Percentiles rank a stretch among this genome's conserved stretches.
Conservation (phyloP, 2,329 filamentous ascomycete genomes). For the Cladophialophora yegresii region DNA sequence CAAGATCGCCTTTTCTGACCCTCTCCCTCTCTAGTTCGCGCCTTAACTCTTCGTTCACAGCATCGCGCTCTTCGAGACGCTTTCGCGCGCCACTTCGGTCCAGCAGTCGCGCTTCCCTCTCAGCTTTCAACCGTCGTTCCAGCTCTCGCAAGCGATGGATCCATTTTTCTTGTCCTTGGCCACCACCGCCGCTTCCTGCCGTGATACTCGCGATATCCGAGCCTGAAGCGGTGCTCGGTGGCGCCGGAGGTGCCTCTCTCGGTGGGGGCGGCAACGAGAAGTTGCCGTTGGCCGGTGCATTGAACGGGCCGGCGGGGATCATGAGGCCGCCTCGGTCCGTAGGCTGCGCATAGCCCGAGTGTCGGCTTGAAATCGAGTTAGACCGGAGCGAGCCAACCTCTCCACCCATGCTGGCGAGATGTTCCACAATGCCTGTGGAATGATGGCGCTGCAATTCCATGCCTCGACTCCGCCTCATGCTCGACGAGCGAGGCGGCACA, state of each 20-base stretch:
- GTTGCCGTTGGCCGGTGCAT: constrained; percentile 34
- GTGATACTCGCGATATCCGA: constrained; percentile 31
- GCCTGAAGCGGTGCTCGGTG: constrained; percentile 30
- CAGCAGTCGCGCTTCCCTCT: constrained; percentile 80
- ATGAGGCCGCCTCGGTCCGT: constrained; percentile 30
- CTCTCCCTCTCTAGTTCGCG: constrained; percentile 64
- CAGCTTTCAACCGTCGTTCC: constrained; percentile 83
- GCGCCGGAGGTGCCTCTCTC: constrained; percentile 31
- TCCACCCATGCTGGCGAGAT: constrained; percentile 34
- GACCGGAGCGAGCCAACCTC: constrained; percentile 36
- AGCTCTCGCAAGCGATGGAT: constrained; percentile 82
- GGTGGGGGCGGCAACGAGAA: constrained; percentile 33
- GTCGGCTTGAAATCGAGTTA: constrained; percentile 33
- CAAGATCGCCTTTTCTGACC: constrained; percentile 39
- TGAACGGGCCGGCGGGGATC: constrained; percentile 32
- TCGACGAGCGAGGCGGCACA: constrained; percentile 35
- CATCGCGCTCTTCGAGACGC: constrained; percentile 72
- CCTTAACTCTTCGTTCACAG: constrained; percentile 71
- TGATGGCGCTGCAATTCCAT: constrained; percentile 49
- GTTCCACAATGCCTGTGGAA: constrained; percentile 55
- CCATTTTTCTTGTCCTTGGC: constrained; percentile 71
- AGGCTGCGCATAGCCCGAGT: constrained; percentile 22
- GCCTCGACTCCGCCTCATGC: constrained; percentile 39
- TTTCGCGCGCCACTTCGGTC: constrained; percentile 82
- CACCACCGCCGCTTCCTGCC: constrained; percentile 17